Base-by-base conservation (phyloP, 1,139 yeast species). In the Candida gigantensis region DNA sequence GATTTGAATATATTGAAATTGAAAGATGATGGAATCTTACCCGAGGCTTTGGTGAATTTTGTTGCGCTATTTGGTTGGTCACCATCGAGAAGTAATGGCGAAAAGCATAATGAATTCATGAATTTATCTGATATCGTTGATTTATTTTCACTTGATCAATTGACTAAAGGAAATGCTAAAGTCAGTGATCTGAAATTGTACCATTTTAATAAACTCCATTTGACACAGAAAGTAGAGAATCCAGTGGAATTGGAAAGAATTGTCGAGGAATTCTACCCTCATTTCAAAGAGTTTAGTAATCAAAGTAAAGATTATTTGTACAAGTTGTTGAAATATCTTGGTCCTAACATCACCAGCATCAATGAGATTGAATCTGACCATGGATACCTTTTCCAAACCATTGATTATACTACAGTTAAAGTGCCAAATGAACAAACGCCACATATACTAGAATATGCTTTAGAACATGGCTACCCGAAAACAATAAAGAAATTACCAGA, bases 51-150 rank as follows among this genome's bases (percentile, higher is more conserved):
- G 35, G 66, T 87, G 9, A 94, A 92, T 52, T 92, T 88, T 58
- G 84, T 84, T 29, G 96, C 94, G 0, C 69, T 92, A 38, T 85
- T 88, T 60, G 99, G 99, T 0, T 92, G 98, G 98, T 75, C 96
- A 2, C 94, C 95, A 3, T 78, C 80, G 10, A 66, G 88, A 47
- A 68, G 65, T 24, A 68, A 74, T 11, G 78, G 82, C 3, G 68
- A 72, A 28, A 68, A 76, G 16, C 52, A 62, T 0, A 76, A 77
- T 39, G 97, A 92, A 49, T 68, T 83, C 4, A 74, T 81, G 66
- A 53, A 68, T 0, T 53, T 87, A 48, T 50, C 65, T 1, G 79
- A 84, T 27, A 61, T 89, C 36, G 74, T 71, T 9, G 47, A 66
- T 16, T 43, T 53, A 49, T 75, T 86, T 43, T 63, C 77, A 1